Base-by-base conservation (phyloP, 176 grass and related monocot genomes). In the Zoysia pacifica region DNA sequence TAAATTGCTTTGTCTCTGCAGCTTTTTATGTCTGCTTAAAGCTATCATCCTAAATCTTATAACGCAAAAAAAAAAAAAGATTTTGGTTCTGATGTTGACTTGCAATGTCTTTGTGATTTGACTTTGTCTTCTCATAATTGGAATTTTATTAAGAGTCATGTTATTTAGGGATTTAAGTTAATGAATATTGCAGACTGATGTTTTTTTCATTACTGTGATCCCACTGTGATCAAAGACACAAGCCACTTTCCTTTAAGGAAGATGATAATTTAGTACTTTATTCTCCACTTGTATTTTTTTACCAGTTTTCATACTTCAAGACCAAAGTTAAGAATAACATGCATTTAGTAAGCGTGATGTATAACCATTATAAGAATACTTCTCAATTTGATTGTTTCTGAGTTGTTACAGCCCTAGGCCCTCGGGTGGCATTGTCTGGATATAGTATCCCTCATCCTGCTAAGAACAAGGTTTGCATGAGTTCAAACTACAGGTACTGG, bases 371-470 rank as follows among this genome's bases (percentile, higher is more conserved):
- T 52, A 38, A 1, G 51, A 6, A 37, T 11, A 47, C 9, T 13
- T 62, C 36, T 70, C 59, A 6, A 54, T 65, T 39, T 54, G 46
- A 47, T 5, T 78, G 1, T 28, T 28, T 15, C 40, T 53, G 4
- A 10, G 11, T 77, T 81, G 42, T 85, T 79, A 65, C 86, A 97
- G 83, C 69, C 83, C 88, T 82, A 97, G 28, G 28, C 28, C 28
- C 28, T 28, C 28, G 85, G 91, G 93, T 93, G n/a, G 55, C 63
- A 79, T 90, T 94, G 73, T 96, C 87, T 78, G 90, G 93, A 67
- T 93, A 93, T 47, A 97, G 85, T 55, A 93, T 97, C 65, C 88
- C 93, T 45, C 93, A 90, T 88, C 90, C 85, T 63, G 80, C 93
- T 37, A 85, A 93, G 20, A 97, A 80, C 58, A 89, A 82, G 72